These are phyloP conservation scores for Mycena epipterygia DNA, from an alignment of 768 basidiomycete species.

Conservation along the genomic window DNA sequence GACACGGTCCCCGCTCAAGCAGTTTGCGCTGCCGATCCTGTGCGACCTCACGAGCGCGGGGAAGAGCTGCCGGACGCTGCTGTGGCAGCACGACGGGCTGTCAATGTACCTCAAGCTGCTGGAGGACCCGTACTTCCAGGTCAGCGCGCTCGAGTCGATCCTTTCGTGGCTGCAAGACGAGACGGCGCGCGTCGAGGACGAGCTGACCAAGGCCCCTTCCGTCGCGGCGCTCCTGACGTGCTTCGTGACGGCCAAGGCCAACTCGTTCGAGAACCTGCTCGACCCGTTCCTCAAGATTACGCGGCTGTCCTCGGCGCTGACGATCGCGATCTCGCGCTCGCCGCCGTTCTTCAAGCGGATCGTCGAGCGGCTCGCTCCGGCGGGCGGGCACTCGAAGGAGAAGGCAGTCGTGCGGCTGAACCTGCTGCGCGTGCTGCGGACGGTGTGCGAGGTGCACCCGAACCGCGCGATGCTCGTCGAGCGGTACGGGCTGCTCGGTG, in stretches of 20 bases:
- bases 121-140: conserved; percentile 92
- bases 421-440: conserved; percentile 85
- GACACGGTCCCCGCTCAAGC: conserved; percentile 92
- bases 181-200: conserved; percentile 92
- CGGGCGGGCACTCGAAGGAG: conserved; percentile 37
- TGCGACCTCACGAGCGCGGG: conserved; percentile 97
- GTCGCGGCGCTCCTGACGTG: conserved; percentile 80
- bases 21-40: conserved; percentile 96
- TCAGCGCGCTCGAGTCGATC: conserved; percentile 91
- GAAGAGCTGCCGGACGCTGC: conserved; percentile 88
- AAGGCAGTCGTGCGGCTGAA: conserved; percentile 94
- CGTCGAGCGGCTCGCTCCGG: conserved; percentile 82
- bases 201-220: conserved; percentile 75
- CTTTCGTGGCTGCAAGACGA: conserved; percentile 97
- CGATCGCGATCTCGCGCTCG: conserved; percentile 81
- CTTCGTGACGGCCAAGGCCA: conserved; percentile 89
- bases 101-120: conserved; percentile 82
- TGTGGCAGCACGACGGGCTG: conserved; percentile 97
- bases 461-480: conserved; percentile 87
- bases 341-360: conserved; percentile 90
- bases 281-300: conserved; percentile 95
- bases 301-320: conserved; percentile 80
- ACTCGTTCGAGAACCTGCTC: conserved; percentile 92
- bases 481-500: conserved; percentile 82
- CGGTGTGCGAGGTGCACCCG: conserved; percentile 92